Evolutionary conservation across 2,329 filamentous ascomycete species (phyloP), one percentile per base, ranked within the genome.

Genomic region (Trichoderma sp.): DNA sequence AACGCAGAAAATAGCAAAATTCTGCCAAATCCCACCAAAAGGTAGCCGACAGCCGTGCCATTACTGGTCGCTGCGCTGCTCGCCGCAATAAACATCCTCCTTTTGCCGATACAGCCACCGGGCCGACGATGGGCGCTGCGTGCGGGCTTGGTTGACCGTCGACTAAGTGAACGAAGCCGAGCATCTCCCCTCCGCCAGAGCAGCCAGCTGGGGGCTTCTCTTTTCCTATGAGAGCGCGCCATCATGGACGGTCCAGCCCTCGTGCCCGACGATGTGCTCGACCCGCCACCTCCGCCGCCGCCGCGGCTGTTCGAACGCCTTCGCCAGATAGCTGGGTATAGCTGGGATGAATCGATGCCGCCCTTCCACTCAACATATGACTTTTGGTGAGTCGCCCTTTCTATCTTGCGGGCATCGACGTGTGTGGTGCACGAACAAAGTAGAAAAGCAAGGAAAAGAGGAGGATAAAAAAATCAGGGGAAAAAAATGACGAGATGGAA

Each of bases 291-390:
- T 78, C 91, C 89, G 78, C 91, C 91, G 74, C 92, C 92, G 59
- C 85, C 88, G 77, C 90, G 92, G 80, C 89, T 95, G 71, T 93
- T 92, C 79, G 93, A 95, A 82, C 90, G 93, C 68, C 87, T 95
- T 78, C 88, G 90, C 77, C 92, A 94, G 82, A 88, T 95, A 78
- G 88, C 92, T 63, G 93, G 93, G 71, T 95, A 94, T 82, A 91
- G 89, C 7, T 95, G 93, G 93, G 93, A 95, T 83, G 92, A 94
- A 78, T 88, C 89, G 16, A 83, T 81, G 75, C 83, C 84, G 31
- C 90, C 90, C 12, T 86, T 89, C 74, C 91, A 92, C 81, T 89
- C 90, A 68, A 94, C 92, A 80, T 98, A 98, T 84, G 95, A 97
- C 83, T 95, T 95, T 86, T 98, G 95, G 95, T 91, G 86, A 80